These are phyloP conservation scores for Oryza nivara DNA, from an alignment of 176 grass and related monocot genomes.

Conservation along the genomic window DNA sequence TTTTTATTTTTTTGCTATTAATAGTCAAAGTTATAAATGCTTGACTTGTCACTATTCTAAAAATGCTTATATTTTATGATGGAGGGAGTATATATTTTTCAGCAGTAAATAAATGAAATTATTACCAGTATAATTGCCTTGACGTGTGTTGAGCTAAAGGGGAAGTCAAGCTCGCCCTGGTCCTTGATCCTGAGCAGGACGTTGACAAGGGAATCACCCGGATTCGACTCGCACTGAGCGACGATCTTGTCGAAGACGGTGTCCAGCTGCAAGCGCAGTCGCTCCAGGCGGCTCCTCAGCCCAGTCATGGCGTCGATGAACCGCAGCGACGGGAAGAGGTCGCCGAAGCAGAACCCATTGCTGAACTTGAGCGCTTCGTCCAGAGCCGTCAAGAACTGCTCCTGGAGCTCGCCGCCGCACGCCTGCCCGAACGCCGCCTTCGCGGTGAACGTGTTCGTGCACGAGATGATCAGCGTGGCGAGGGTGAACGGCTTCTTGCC, in stretches of 20 bases:
- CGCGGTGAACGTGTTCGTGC: not conserved
- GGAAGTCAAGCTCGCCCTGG: constrained; percentile 4
- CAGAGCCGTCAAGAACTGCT: not conserved
- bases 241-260: not conserved
- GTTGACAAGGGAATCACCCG: not conserved
- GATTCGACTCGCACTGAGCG: not conserved
- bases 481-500: constrained; percentile 19
- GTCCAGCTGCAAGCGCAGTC: constrained; percentile 20
- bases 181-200: constrained; percentile 48
- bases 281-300: not conserved
- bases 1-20: too few species aligned
- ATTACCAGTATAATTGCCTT: constrained; percentile 1
- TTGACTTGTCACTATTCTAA: too few species aligned
- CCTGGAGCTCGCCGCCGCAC: not conserved
- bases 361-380: not conserved
- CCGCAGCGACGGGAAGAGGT: constrained; percentile 42
- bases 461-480: not conserved
- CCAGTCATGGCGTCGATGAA: constrained; percentile 30
- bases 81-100: too few species aligned
- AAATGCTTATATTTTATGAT: too few species aligned
- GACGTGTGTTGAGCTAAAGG: constrained; percentile 16
- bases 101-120: too few species aligned
- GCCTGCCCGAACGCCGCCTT: not conserved
- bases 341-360: not conserved
- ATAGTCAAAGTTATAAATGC: too few species aligned